These are phyloP conservation scores for Chaetomium sp. DNA, from an alignment of 2,329 filamentous ascomycete genomes.

Conservation along the genomic window DNA sequence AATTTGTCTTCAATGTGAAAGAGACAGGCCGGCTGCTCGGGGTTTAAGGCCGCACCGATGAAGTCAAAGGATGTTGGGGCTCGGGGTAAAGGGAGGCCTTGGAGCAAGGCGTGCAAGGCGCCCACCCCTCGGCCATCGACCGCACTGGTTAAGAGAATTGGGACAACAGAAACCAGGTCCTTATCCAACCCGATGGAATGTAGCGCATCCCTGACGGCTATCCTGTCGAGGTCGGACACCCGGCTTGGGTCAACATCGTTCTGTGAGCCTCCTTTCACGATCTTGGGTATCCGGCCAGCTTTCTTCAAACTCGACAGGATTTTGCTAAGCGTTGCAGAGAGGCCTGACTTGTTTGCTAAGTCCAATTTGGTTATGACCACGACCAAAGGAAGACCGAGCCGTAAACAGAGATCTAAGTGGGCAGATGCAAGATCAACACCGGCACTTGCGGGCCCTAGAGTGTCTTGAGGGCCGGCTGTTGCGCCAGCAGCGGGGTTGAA, in stretches of 20 bases:
- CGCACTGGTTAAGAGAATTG: constrained; percentile 81
- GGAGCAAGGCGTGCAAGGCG: constrained; percentile 73
- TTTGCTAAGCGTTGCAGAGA: constrained; percentile 65
- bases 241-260: constrained; percentile 45
- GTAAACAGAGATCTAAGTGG: constrained; percentile 79
- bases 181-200: constrained; percentile 40
- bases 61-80: constrained; percentile 48
- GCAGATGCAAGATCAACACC: constrained; percentile 68
- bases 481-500: constrained; percentile 32
- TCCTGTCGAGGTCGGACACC: constrained; percentile 50
- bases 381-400: constrained; percentile 68
- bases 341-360: constrained; percentile 63
- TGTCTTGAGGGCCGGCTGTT: constrained; percentile 45
- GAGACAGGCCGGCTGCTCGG: constrained; percentile 55
- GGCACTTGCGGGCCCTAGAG: constrained; percentile 42
- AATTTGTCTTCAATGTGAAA: constrained; percentile 94
- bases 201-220: constrained; percentile 53
- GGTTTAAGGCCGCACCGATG: constrained; percentile 49
- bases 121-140: constrained; percentile 78
- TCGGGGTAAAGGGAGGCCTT: constrained; percentile 64
- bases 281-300: constrained; percentile 64
- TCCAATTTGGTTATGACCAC: constrained; percentile 90
- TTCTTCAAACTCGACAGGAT: constrained; percentile 73
- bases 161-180: constrained; percentile 52
- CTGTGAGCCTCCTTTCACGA: constrained; percentile 56